Evolutionary conservation across 192 early-diverging fungal genomes (phyloP), one percentile per base, ranked within the genome.

Genomic region (Chytriomyces hyalinus): DNA sequence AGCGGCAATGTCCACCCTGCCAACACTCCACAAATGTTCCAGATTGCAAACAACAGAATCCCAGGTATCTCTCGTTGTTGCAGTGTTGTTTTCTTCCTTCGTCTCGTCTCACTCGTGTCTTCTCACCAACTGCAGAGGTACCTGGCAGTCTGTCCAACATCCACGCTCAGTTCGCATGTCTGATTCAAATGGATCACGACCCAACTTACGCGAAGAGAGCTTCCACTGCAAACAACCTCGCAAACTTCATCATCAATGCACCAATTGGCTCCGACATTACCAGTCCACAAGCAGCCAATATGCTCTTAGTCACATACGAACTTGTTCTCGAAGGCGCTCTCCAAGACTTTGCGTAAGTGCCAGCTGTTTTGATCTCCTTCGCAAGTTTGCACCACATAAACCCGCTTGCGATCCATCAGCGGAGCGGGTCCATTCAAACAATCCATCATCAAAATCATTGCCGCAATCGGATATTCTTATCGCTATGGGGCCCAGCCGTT

Each of bases 151-250:
- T 36, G 36, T 36, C 36, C 36, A 36, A 36, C 36, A 36, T 71
- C 50, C 50, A 71, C 51, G 22, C 36, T 60, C 57, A 78, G 26
- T 78, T 77, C 44, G 20, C 8, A 7, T 49, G 67, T 13, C 20
- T 67, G 65, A 76, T 80, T 28, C 59, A 48, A 9, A 22, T 74
- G 57, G 61, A 79, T 22, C 24, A 63, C 26, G 75, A 73, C 47
- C 66, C 49, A 44, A 51, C 57, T 22, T 81, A 80, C 59, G 13
- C 72, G 20, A 65, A 50, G 43, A 63, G 79, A 13, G 62, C 62
- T 6, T 49, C 59, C 6, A 63, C 57, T 70, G 79, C 66, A 22
- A 61, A 68, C 24, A 22, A 80, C n/a, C 48, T 80, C 15, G 48
- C 48, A 4, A 61, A 49, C 26, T 61, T n/a, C 49, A 67, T 76